phyloP scores from a whole-genome alignment of 495 filamentous ascomycete species.

The Penicillium robsamsonii region DNA sequence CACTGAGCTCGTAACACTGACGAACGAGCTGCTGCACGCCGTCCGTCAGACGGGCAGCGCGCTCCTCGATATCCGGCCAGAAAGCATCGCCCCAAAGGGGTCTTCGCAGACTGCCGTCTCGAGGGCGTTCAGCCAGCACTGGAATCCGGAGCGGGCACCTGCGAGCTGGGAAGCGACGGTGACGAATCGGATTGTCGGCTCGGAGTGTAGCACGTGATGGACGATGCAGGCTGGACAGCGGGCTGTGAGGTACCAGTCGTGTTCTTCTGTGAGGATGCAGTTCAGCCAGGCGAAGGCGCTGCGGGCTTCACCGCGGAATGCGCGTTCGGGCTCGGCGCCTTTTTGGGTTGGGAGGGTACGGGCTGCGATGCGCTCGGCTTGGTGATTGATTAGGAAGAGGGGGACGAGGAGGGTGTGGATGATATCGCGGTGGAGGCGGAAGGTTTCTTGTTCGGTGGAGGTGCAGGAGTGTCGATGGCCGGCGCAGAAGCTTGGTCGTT shows the following conservation, averaged over 20 bases:
- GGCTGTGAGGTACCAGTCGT: conserved; percentile 56
- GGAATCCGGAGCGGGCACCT: conserved; percentile 47
- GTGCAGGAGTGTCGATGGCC: conserved; percentile 43
- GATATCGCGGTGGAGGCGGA: conserved; percentile 60
- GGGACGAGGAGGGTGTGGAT: conserved; percentile 59
- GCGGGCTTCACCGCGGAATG: conserved; percentile 56
- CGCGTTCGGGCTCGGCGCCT: conserved; percentile 56
- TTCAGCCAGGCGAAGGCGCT: conserved; percentile 61
- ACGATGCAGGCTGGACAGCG: conserved; percentile 60
- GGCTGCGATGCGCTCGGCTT: conserved; percentile 50
- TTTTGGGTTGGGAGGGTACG: conserved; percentile 44
- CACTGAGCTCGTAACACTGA: conserved; percentile 51
- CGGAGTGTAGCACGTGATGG: conserved; percentile 52
- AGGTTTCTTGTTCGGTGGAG: conserved; percentile 42
- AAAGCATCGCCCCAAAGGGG: conserved; percentile 54
- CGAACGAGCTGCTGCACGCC: conserved; percentile 54
- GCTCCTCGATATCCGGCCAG: conserved; percentile 54
- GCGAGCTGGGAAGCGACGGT: conserved; percentile 55
- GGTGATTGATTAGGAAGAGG: conserved; percentile 55
- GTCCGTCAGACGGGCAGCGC: conserved; percentile 48
- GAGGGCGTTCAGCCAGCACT: conserved; percentile 55
- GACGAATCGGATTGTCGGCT: conserved; percentile 58
- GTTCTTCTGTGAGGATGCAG: conserved; percentile 56
- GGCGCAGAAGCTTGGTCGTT: conserved; percentile 50
- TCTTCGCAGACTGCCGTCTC: conserved; percentile 53